Base-by-base conservation (phyloP, 1,284 basidiomycete genomes). In the Leucoagaricus sp. region DNA sequence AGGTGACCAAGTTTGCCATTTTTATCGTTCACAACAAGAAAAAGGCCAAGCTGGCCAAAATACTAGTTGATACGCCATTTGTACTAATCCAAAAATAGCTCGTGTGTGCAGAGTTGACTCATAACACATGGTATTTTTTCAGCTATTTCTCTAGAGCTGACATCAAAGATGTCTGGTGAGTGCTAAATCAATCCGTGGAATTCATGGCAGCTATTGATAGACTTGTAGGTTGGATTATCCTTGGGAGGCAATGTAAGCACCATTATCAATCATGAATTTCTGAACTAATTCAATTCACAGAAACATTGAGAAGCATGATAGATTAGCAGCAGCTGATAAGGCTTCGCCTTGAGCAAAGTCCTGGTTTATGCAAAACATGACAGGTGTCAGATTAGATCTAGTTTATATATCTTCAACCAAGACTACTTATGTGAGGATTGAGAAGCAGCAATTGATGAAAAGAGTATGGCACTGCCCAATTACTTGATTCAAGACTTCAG, bases 11-110 rank as follows among this genome's bases (percentile, higher is more conserved):
- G 70, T 93, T 97, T 60, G 94, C 84, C 1, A 79, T 96, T 63
- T 98, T 97, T 68, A 94, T 96, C 36, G 95, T 98, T 15, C 94
- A 97, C 75, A 96, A 97, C 80, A 97, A 97, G 76, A 77, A 86
- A 60, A 96, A 96, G 76, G 77, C 80, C 44, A 98, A 98, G 75
- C 71, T 86, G 41, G 93, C 85, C 25, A 72, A 82, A 42, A 73
- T 98, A 45, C 91, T 93, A 7, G 64, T 73, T 3, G 81, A 82
- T 52, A 77, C 84, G 40, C 82, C 81, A 85, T 94, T 68, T 65
- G 85, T 75, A n/a, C 5, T 40, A 23, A 13, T 21, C n/a, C 48
- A 15, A 21, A 23, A 23, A 28, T 26, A 44, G 21, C 28, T 15
- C 2, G 15, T 17, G 17, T n/a, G n/a, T n/a, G 23, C 46, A 38